Evolutionary conservation across 2,329 filamentous ascomycete species (phyloP), one percentile per base, ranked within the genome.

Genomic region (Cladorrhinum sp.): DNA sequence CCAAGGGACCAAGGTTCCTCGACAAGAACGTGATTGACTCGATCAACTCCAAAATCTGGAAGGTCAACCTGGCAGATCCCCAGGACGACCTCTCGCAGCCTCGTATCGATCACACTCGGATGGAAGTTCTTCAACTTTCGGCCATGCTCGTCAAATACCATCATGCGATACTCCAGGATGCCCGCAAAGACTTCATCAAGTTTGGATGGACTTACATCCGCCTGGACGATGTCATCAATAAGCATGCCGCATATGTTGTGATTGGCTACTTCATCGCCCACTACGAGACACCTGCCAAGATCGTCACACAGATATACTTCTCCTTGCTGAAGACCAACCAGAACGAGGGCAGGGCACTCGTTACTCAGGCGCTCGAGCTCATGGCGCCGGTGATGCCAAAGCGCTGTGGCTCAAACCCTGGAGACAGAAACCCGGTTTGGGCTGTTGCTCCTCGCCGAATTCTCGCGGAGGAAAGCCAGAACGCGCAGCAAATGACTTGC

Each of bases 191-290:
- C 66, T 94, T 99, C 64, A 99, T 99, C 71, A 98, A 97, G 76
- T 99, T 98, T 75, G 93, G 92, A 2, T 99, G 95, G 95, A 96
- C 93, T 18, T 98, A 96, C 72, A 99, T 99, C 69, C 87, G 91
- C 23, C 84, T 99, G n/a, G 96, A 99, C 71, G 95, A 99, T 74
- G 91, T 96, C 60, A 96, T 99, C 79, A 99, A 98, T 80, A 99
- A 99, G 75, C 95, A 98, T 73, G 95, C 94, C 0, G 93, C 95
- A 2, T 99, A 99, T 70, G 94, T 97, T 4, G 86, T 99, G 5
- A 96, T 99, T 63, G 92, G 91, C 2, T 99, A 97, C 75, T 99
- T 99, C 77, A 97, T 99, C 69, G 91, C 92, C 0, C 90, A 96
- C 65, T 99, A 96, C 71, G 96, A 99, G 69, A 98, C 95, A 0